phyloP scores from a whole-genome alignment of 352 stramenopile genomes.

The Globisporangium paddicum region DNA sequence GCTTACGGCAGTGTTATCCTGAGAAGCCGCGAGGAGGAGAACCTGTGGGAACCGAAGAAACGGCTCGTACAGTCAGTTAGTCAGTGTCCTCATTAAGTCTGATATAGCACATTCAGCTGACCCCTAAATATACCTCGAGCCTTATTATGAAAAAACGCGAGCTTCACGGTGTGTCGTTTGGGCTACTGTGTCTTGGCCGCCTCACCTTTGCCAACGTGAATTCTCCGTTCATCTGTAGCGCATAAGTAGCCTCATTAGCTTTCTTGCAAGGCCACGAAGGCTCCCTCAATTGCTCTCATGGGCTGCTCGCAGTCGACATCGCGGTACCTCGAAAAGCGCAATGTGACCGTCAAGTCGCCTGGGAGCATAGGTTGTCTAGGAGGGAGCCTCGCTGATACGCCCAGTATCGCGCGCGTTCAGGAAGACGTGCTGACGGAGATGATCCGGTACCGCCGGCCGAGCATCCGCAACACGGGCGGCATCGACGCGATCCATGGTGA shows the following conservation, averaged over 20 bases:
- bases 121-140: neutral
- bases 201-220: neutral
- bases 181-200: too few relatives aligned
- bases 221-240: neutral
- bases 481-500: slow-evolving; percentile 30
- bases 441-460: slow-evolving; percentile 32
- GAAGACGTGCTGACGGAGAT: slow-evolving; percentile 46
- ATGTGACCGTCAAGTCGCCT: neutral
- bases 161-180: neutral
- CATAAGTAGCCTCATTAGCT: neutral
- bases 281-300: neutral
- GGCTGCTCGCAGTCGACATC: neutral
- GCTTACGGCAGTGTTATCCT: slow-evolving; percentile 3
- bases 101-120: neutral
- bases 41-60: neutral
- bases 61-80: neutral
- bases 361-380: neutral
- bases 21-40: neutral
- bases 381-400: slow-evolving; percentile 11
- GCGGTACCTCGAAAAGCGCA: neutral
- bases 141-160: neutral
- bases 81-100: neutral
- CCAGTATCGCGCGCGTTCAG: slow-evolving; percentile 34
- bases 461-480: slow-evolving; percentile 29
- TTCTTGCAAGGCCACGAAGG: neutral